Base-by-base conservation (phyloP, 2,329 filamentous ascomycete species). In the Hymenoscyphus linearis region DNA sequence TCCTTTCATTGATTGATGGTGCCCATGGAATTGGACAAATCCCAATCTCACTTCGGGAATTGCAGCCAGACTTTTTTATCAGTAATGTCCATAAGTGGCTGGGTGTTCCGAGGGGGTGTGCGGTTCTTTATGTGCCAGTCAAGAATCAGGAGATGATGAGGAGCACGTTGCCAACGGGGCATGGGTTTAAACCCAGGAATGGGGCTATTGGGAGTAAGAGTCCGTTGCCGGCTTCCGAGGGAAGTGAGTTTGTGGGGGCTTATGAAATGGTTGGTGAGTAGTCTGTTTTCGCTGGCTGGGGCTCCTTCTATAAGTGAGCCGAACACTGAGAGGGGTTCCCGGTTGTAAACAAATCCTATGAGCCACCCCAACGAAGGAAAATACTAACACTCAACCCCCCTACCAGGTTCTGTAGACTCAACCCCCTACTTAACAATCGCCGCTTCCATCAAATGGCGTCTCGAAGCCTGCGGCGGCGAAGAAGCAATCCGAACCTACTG, bases 31-130 rank as follows among this genome's bases (percentile, higher is more conserved):
- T 96, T 26, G 93, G 93, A 1, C 88, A 95, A 74, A 80, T 96
- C 7, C 79, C 82, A 0, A 74, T 97, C 7, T 84, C 96, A 73
- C 75, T 97, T 14, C 65, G 72, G 0, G 73, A 76, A 3, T 76
- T 92, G 2, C 83, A 92, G 64, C 87, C 91, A 0, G 93, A 97
- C 74, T 97, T 96, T 76, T 90, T 96, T 70, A 82, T 93, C 14
- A 88, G 82, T 60, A 97, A 97, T 73, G 90, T 86, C 68, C 90
- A 96, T 78, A 96, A 96, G 78, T 98, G 93, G 93, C 84, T 97
- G 7, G 87, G 85, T 70, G 84, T 85, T 0, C 93, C 93, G 0
- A 85, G 93, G 35, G 88, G 87, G 16, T 92, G 89, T 71, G 91
- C 91, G 2, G 78, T 95, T 3, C 84, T 97, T 66, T 89, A 96